Evolutionary conservation across 352 stramenopile genomes (phyloP).

Genomic region (Phytophthora pinifolia): DNA sequence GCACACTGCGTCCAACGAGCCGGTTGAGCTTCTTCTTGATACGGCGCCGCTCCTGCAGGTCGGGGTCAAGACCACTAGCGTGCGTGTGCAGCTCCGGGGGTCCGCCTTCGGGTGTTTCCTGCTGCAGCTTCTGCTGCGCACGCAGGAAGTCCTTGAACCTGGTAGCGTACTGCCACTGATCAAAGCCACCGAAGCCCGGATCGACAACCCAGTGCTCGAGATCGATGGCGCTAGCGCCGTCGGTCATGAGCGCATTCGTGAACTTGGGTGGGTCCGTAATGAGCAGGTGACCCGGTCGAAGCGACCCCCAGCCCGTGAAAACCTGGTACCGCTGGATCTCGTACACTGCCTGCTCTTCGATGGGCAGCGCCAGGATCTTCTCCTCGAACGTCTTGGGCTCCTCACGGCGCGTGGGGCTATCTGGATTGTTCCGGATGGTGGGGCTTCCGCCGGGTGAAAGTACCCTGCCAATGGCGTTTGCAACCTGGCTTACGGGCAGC

Average conservation of each 20-base stretch:
- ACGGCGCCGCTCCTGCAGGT: slow-evolving; percentile 54
- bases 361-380: slow-evolving; percentile 50
- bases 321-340: slow-evolving; percentile 87
- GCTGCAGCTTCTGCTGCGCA: slow-evolving; percentile 47
- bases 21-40: slow-evolving; percentile 86
- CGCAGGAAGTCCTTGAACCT: slow-evolving; percentile 86
- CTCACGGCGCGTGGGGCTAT: slow-evolving; percentile 25
- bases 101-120: slow-evolving; percentile 22
- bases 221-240: slow-evolving; percentile 58
- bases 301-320: slow-evolving; percentile 80
- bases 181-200: slow-evolving; percentile 60
- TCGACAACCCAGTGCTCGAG: slow-evolving; percentile 81
- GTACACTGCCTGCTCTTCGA: slow-evolving; percentile 70
- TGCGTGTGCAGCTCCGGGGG: slow-evolving; percentile 20
- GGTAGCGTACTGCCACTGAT: slow-evolving; percentile 87
- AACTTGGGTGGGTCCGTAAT: slow-evolving; percentile 75
- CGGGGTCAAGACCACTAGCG: slow-evolving; percentile 26
- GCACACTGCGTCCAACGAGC: slow-evolving; percentile 76
- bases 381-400: slow-evolving; percentile 62
- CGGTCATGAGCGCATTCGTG: slow-evolving; percentile 75
- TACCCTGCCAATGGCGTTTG: slow-evolving; percentile 40
- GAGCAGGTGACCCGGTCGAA: slow-evolving; percentile 72
- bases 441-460: slow-evolving; percentile 30
- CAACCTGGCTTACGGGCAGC: slow-evolving; percentile 61
- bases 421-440: slow-evolving; percentile 29